These are phyloP conservation scores for Coprinopsis cinerea DNA, from an alignment of 768 basidiomycete species.

Conservation along the genomic window DNA sequence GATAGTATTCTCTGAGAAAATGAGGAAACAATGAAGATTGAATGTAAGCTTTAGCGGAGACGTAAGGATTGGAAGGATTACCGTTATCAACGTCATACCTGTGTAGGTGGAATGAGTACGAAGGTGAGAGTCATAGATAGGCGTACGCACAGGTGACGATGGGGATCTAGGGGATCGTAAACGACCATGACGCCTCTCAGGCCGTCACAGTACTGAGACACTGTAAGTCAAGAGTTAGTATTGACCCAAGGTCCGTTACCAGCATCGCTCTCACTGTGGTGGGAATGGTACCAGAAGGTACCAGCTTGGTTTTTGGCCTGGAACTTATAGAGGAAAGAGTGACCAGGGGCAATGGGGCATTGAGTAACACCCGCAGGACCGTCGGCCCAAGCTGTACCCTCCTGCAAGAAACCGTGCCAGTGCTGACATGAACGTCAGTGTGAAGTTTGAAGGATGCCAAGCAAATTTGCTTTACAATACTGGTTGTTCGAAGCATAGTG, in stretches of 20 bases:
- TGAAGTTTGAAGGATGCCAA: background rate
- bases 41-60: slow-evolving; percentile 16
- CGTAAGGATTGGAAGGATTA: slow-evolving; percentile 17
- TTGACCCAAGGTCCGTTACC: background rate
- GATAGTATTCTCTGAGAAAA: slow-evolving; percentile 27
- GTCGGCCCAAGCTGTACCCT: slow-evolving; percentile 32
- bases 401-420: slow-evolving; percentile 38
- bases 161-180: slow-evolving; percentile 21
- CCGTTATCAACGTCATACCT: slow-evolving; percentile 33
- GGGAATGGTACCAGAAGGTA: slow-evolving; percentile 36
- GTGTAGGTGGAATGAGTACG: background rate
- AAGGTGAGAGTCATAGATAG: background rate
- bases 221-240: slow-evolving; percentile 2
- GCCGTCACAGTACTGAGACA: slow-evolving; percentile 42
- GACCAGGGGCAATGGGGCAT: slow-evolving; percentile 34
- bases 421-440: slow-evolving; percentile 26
- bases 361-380: slow-evolving; percentile 34
- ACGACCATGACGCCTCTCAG: slow-evolving; percentile 37
- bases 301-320: slow-evolving; percentile 30
- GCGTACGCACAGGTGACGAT: slow-evolving; percentile 12
- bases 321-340: slow-evolving; percentile 37
- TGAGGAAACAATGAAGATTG: slow-evolving; percentile 25
- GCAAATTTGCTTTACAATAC: slow-evolving; percentile 32
- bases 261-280: slow-evolving; percentile 7
- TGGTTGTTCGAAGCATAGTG: slow-evolving; percentile 41